Base-by-base conservation (phyloP, 768 basidiomycete species). In the Psilocybe sp. region DNA sequence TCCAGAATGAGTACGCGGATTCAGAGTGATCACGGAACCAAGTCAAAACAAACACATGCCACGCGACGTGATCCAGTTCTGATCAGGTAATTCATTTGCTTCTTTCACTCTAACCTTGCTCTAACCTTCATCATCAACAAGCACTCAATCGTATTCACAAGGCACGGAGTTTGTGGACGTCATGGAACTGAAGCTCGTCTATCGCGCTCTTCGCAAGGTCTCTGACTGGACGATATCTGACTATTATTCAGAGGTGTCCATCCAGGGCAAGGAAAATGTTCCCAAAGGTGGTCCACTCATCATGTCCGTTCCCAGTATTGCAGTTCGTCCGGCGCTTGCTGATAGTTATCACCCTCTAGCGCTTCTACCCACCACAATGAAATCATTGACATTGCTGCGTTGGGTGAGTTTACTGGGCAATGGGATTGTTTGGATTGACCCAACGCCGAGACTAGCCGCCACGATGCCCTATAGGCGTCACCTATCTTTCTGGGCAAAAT, bases 401-500 rank as follows among this genome's bases (percentile, higher is more conserved):
- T 78, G 13, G 65, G 77, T 75, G 55, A 56, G 70, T 40, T 37
- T 7, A 20, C 38, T 40, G 18, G 47, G 20, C 11, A 37, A 20
- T 4, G 36, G 37, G n/a, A 15, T n/a, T 7, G 10, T 18, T 44
- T 7, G 35, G 14, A 9, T 28, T 38, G 38, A 36, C 41, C 32
- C 44, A 28, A 35, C 13, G 7, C 8, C 13, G 13, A 34, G 14
- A 34, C n/a, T 58, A 73, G 80, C 78, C 46, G 77, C 70, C 36
- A 84, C 77, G 14, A 76, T 88, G 43, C 83, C 85, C 3, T 68
- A 84, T 57, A 70, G 75, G 33, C 75, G 82, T 20, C 73, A 70
- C 37, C 64, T 89, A 32, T 81, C 79, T 47, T 81, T 76, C 63
- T 81, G 87, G 85, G 84, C 85, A n/a, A 90, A 88, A 60, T 79